Evolutionary conservation across 2,329 filamentous ascomycete species (phyloP).

Genomic region (Aureobasidium uvarum): DNA sequence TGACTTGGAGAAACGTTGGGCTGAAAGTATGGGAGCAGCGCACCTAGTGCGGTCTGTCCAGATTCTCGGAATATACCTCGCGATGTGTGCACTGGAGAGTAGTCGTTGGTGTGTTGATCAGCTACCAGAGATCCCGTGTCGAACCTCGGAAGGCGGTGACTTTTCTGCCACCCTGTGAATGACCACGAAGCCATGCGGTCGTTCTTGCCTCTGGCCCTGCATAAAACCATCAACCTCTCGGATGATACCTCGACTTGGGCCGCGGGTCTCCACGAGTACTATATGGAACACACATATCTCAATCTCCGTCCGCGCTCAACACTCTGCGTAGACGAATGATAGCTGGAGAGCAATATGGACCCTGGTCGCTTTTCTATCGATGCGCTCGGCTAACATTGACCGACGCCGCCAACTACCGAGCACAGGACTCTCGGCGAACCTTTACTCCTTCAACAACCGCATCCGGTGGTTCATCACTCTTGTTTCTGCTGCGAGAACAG

Average conservation of each 20-base stretch:
- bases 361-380: not conserved
- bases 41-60: too few species aligned
- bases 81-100: too few species aligned
- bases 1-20: not conserved
- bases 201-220: not conserved
- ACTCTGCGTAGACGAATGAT: conserved; percentile 1
- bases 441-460: not conserved
- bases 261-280: not conserved
- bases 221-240: not conserved
- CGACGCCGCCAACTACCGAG: conserved; percentile 15
- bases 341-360: conserved; percentile 7
- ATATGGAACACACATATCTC: not conserved
- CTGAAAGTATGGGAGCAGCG: not conserved
- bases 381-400: conserved; percentile 16
- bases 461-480: not conserved
- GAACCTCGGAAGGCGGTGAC: not conserved
- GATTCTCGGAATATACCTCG: too few species aligned
- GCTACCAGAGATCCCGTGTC: not conserved
- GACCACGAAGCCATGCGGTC: not conserved
- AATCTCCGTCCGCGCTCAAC: conserved; percentile 3
- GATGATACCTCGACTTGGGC: not conserved
- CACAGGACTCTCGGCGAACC: conserved; percentile 13
- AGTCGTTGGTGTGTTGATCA: not conserved
- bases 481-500: not conserved
- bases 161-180: not conserved